Percentiles rank a stretch among this genome's conserved stretches.
Evolutionary conservation across 202 grass and related monocot genomes (phyloP).

Genomic region (Schoenoplectus triqueter): DNA sequence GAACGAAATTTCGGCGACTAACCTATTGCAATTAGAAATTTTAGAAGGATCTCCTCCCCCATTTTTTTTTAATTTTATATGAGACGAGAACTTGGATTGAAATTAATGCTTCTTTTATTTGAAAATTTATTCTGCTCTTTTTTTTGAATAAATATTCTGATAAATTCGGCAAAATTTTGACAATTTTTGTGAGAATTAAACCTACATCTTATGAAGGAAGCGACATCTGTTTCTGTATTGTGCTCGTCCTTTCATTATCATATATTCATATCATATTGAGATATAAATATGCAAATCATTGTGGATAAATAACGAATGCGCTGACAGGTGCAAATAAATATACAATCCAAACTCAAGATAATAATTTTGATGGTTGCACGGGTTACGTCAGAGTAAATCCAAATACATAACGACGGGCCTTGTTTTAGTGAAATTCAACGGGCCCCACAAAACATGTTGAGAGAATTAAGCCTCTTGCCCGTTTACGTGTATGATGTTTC

Average conservation of each 20-base stretch:
- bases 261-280: neutral
- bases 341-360: neutral
- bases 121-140: too few relatives aligned
- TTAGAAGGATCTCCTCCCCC: too few relatives aligned
- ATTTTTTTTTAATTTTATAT: too few relatives aligned
- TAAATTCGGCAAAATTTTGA: too few relatives aligned
- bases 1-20: too few relatives aligned
- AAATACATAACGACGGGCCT: neutral
- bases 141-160: too few relatives aligned
- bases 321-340: neutral
- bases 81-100: too few relatives aligned
- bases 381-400: neutral
- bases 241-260: neutral
- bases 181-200: too few relatives aligned
- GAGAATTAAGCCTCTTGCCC: slow-evolving; percentile 5
- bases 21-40: too few relatives aligned
- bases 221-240: too few relatives aligned
- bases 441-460: slow-evolving; percentile 22
- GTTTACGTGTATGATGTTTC: neutral
- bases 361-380: neutral
- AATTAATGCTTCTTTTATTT: too few relatives aligned
- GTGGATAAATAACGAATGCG: neutral
- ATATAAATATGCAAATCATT: neutral
- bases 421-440: neutral
- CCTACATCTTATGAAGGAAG: too few relatives aligned